Percentiles rank a stretch among this genome's conserved stretches.
These are phyloP conservation scores for Paraurostyla sp. DNA, from an alignment of 73 alveolate species.

Conservation along the genomic window DNA sequence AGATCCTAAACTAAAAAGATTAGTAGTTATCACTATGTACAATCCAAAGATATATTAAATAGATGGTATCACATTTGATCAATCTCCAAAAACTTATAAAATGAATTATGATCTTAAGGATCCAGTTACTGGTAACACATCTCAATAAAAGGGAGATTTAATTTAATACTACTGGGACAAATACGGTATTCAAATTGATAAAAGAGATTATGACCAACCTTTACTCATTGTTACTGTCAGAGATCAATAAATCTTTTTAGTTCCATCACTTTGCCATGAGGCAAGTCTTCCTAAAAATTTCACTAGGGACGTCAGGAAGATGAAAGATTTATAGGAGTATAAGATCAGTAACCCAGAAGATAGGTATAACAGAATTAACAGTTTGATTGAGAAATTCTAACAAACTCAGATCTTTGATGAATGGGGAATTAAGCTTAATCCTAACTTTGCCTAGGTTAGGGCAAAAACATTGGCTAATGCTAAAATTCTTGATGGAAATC, in stretches of 20 bases:
- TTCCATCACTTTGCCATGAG: slow-evolving; percentile 89
- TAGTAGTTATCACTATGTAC: slow-evolving; percentile 43
- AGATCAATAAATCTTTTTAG: slow-evolving; percentile 60
- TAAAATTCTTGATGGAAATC: neutral
- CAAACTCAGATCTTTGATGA: neutral
- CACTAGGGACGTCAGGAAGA: slow-evolving; percentile 45
- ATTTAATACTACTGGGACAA: neutral
- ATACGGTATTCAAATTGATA: neutral
- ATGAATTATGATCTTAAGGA: neutral
- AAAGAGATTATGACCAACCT: slow-evolving; percentile 55
- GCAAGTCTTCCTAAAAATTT: slow-evolving; percentile 90
- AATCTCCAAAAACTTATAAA: neutral
- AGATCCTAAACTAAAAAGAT: neutral
- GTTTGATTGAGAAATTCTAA: neutral
- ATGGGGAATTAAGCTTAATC: neutral
- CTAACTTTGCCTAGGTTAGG: neutral
- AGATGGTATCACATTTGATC: neutral
- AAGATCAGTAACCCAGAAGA: neutral
- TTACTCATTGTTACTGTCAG: slow-evolving; percentile 6
- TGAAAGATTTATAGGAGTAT: neutral
- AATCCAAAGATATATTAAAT: neutral
- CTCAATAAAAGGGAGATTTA: neutral
- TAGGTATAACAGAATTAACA: neutral
- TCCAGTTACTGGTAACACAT: neutral
- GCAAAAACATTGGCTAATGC: neutral